Evolutionary conservation across 257 asterid genomes (phyloP).

Genomic region (Solanum chaucha): DNA sequence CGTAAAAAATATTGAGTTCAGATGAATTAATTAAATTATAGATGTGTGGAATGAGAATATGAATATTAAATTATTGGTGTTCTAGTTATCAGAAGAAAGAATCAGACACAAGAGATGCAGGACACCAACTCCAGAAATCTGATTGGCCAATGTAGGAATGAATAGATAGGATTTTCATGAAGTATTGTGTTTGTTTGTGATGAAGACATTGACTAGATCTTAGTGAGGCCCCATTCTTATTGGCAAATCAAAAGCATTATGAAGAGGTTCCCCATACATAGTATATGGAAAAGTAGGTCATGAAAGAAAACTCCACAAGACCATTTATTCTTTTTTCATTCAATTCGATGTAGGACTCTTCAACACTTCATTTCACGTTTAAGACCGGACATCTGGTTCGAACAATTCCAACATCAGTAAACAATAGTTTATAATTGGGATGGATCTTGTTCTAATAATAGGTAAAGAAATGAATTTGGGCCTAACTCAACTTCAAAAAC

Average conservation of each 20-base stretch:
- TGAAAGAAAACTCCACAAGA: no score
- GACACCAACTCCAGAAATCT: background rate
- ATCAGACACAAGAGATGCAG: background rate
- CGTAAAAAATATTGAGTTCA: no score
- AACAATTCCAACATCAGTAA: background rate
- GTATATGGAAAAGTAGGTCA: no score
- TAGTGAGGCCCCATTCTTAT: background rate
- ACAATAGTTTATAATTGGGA: background rate
- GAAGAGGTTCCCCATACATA: background rate
- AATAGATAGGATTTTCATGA: background rate
- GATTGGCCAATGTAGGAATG: background rate
- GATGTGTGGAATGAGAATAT: background rate
- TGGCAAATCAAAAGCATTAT: background rate
- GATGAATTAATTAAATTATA: no score
- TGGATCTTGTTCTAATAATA: background rate
- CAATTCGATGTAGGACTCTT: background rate
- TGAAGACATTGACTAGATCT: background rate
- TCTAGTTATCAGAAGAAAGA: background rate
- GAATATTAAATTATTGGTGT: background rate
- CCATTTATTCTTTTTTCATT: no score
- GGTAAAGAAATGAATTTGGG: background rate
- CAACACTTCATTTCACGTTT: rapidly evolving
- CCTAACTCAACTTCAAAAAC: no score
- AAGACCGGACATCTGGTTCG: background rate
- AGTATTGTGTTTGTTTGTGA: background rate